Base-by-base conservation (phyloP, 2,329 filamentous ascomycete species). In the Teratosphaeria epicoccoides region DNA sequence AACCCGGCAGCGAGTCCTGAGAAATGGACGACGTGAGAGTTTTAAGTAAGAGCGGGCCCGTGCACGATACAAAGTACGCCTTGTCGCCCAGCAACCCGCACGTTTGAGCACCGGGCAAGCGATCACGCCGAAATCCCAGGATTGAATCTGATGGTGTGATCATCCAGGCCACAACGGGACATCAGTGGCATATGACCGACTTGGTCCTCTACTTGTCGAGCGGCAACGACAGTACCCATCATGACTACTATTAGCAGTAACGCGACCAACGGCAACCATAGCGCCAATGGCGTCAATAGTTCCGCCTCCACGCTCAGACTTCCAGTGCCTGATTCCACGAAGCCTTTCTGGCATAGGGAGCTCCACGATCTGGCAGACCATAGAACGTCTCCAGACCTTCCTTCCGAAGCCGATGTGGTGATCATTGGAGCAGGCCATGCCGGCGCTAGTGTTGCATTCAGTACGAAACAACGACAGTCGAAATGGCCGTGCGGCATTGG, bases 381-480 rank as follows among this genome's bases (percentile, higher is more conserved):
- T 61, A 76, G 78, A 22, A 82, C 81, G 0, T 87, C 85, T 0
- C 60, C 70, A 0, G 68, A 78, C 5, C 70, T 88, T 17, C 85
- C 85, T 2, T 58, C 66, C 1, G 67, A 73, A 46, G 80, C 81
- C 0, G 84, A 87, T 63, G 74, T 86, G 12, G 76, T 88, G 6
- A 76, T 89, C 24, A 73, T 89, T 2, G 85, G 85, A 43, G 85
- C 80, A 61, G 85, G 85, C 24, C 85, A 88, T 60, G 83, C 84
- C 1, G 85, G 85, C 17, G 71, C n/a, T 56, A 60, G 20, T 10
- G 55, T 51, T 3, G 54, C 55, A 6, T 52, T 58, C 40, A 43
- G 12, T 61, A 6, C 29, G n/a, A 29, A 29, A 29, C n/a, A n/a
- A n/a, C n/a, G 14, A 14, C 28, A 29, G 9, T 11, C 11, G 28